Evolutionary conservation across 306 rosid species (phyloP).

Genomic region (Morella rubra): DNA sequence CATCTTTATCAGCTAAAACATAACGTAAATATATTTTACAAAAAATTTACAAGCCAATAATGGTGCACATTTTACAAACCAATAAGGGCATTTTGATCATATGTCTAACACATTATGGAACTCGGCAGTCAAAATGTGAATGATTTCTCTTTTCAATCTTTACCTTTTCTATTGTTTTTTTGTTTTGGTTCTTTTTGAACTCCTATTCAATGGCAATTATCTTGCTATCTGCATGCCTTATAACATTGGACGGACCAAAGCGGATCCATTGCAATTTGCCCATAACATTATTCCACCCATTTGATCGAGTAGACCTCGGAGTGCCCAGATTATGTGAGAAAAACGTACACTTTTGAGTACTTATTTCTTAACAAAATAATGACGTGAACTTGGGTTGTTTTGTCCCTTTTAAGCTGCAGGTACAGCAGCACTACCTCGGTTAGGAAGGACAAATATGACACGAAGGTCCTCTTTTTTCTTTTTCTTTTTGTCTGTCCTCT

Average conservation of each 20-base stretch:
- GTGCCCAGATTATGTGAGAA: not conserved
- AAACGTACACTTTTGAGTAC: not conserved
- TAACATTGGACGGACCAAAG: not conserved
- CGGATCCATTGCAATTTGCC: not conserved
- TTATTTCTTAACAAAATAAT: not conserved
- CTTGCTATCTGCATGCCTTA: not conserved
- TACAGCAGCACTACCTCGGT: conserved; percentile 41
- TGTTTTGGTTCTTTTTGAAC: not conserved
- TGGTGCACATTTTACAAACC: too few relatives aligned
- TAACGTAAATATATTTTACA: too few relatives aligned
- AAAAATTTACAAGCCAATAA: too few relatives aligned
- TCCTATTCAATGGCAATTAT: not conserved
- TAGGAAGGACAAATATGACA: conserved; percentile 43
- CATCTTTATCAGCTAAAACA: too few relatives aligned
- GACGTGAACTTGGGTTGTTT: conserved; percentile 27
- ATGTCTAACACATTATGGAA: too few relatives aligned
- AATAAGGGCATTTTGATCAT: too few relatives aligned
- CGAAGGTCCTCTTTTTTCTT: conserved; percentile 33
- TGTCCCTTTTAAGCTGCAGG: conserved; percentile 25
- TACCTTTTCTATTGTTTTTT: too few relatives aligned
- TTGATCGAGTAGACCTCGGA: not conserved
- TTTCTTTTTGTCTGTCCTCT: conserved; percentile 31
- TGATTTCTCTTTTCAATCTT: too few relatives aligned
- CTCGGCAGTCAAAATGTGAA: too few relatives aligned
- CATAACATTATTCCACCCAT: not conserved